Evolutionary conservation across 306 rosid genomes (phyloP).

Genomic region (Benincasa hispida): DNA sequence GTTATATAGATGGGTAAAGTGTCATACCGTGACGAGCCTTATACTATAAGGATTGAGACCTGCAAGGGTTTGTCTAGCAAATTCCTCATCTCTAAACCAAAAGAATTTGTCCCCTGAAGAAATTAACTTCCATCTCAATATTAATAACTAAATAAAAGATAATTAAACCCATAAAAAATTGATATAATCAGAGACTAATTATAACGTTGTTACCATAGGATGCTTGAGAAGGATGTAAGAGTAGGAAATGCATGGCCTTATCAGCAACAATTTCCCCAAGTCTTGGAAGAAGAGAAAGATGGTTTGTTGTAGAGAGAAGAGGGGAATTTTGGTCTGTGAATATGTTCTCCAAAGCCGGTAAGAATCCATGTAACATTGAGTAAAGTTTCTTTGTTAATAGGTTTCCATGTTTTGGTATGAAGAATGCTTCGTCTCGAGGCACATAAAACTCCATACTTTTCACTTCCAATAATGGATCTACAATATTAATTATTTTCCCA

Average conservation of each 20-base stretch:
- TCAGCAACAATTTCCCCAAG: conserved; percentile 15
- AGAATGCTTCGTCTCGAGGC: conserved; percentile 54
- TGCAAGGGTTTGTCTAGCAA: conserved; percentile 66
- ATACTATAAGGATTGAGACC: conserved; percentile 71
- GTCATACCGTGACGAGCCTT: conserved; percentile 29
- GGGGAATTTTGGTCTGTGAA: not conserved
- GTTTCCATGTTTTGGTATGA: conserved; percentile 29
- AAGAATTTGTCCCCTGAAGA: conserved; percentile 59
- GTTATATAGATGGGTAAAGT: too few species aligned
- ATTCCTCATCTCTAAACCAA: too few species aligned
- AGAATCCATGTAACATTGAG: conserved; percentile 31
- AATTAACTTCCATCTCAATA: not conserved
- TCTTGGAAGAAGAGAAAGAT: conserved; percentile 17
- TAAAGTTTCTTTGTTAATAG: conserved; percentile 17
- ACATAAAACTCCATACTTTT: conserved; percentile 32
- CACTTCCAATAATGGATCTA: conserved; percentile 37
- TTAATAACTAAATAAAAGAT: not conserved
- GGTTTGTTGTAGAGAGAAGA: not conserved
- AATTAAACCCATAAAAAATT: not conserved
- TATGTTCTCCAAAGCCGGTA: conserved; percentile 19
- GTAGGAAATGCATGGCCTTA: conserved; percentile 16
- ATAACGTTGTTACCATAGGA: conserved; percentile 20
- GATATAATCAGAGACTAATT: too few species aligned
- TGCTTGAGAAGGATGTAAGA: conserved; percentile 37
- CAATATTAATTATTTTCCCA: not conserved